Evolutionary conservation across 2,329 filamentous ascomycete species (phyloP).

Genomic region (Trichoderma gracile): DNA sequence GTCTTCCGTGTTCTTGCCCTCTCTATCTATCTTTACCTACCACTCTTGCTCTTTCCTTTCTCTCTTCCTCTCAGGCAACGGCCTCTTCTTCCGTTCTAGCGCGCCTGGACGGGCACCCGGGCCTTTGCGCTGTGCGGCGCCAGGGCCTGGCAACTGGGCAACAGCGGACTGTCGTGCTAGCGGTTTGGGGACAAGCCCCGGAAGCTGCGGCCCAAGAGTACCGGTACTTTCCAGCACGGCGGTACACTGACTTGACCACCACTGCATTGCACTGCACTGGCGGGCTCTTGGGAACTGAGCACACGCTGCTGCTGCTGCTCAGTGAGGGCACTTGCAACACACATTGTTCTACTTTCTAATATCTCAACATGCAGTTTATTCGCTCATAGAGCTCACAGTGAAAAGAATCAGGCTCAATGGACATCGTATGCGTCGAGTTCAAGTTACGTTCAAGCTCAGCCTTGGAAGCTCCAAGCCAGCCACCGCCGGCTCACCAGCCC

Average conservation of each 20-base stretch:
- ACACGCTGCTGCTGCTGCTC: no score
- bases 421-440: no score
- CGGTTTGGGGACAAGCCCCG: slow-evolving; percentile 27
- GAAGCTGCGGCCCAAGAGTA: slow-evolving; percentile 36
- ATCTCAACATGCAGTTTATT: no score
- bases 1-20: not conserved
- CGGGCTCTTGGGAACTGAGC: not conserved
- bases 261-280: no score
- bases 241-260: not conserved
- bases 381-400: not conserved
- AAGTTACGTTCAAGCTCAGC: no score
- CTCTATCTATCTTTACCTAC: no score
- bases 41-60: no score
- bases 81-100: not conserved
- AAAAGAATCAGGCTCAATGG: not conserved
- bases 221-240: slow-evolving; percentile 30
- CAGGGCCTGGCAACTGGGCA: not conserved
- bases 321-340: not conserved
- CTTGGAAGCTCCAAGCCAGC: slow-evolving; percentile 22
- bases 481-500: slow-evolving; percentile 20
- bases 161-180: slow-evolving; percentile 4
- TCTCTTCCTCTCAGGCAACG: no score
- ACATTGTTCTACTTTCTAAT: not conserved
- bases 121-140: slow-evolving; percentile 11
- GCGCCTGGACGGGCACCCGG: slow-evolving; percentile 17